Evolutionary conservation across 345 rosid genomes (phyloP).

Genomic region (Eucalyptus pauciflora): DNA sequence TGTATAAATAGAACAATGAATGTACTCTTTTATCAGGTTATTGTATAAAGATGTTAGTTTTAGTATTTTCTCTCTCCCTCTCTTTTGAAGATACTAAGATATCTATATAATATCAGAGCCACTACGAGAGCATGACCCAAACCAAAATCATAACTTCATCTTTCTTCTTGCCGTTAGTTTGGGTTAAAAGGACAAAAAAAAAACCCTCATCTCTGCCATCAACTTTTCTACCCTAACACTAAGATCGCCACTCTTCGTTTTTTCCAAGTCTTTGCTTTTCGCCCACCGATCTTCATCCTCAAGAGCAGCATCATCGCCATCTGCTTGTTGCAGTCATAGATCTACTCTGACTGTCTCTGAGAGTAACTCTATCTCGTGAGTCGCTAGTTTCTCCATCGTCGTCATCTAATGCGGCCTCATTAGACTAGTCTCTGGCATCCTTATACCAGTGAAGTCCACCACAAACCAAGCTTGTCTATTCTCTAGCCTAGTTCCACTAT

Average conservation of each 20-base stretch:
- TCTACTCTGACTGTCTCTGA: background rate
- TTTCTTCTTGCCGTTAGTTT: background rate
- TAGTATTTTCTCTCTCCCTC: background rate
- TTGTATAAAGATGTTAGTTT: background rate
- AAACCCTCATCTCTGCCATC: background rate
- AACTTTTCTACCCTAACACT: background rate
- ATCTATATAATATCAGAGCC: background rate
- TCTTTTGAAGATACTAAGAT: background rate
- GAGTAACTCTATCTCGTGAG: background rate
- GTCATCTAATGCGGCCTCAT: background rate
- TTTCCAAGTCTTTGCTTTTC: background rate
- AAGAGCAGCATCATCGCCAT: background rate
- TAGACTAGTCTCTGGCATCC: background rate
- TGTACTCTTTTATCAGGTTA: background rate
- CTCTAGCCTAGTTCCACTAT: background rate
- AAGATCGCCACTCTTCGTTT: background rate
- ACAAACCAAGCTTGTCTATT: background rate
- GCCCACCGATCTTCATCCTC: background rate
- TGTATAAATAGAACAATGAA: background rate
- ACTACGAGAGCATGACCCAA: background rate
- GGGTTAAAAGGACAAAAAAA: background rate
- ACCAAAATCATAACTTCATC: background rate
- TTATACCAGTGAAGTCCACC: background rate
- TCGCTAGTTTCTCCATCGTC: background rate
- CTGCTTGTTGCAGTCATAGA: background rate